Evolutionary conservation across 2,329 filamentous ascomycete genomes (phyloP).

Genomic region (Cercospora zeina): DNA sequence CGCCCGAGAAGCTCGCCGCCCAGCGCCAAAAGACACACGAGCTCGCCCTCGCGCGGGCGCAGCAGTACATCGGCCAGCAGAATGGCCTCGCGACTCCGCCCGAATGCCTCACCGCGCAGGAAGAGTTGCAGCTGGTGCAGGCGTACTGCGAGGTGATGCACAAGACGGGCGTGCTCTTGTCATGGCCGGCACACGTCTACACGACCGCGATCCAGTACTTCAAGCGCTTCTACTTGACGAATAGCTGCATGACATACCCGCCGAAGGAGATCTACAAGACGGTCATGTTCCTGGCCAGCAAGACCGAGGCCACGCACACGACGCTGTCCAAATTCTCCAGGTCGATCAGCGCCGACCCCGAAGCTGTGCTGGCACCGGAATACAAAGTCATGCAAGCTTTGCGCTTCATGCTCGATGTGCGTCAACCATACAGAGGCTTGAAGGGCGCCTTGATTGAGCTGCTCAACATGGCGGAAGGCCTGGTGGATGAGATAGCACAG

Average conservation of each 20-base stretch:
- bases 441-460: constrained; percentile 86
- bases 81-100: constrained; percentile 40
- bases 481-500: constrained; percentile 45
- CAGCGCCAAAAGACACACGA: constrained; percentile 77
- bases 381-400: constrained; percentile 90
- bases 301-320: constrained; percentile 83
- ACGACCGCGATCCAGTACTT: constrained; percentile 86
- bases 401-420: constrained; percentile 89
- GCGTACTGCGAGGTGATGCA: constrained; percentile 65
- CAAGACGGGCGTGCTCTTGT: constrained; percentile 58
- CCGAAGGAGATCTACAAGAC: constrained; percentile 86
- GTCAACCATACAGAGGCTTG: constrained; percentile 83
- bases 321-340: constrained; percentile 61
- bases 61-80: constrained; percentile 48
- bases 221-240: constrained; percentile 91
- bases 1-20: constrained; percentile 66
- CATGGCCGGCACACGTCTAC: constrained; percentile 61
- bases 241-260: constrained; percentile 94
- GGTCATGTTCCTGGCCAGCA: constrained; percentile 87
- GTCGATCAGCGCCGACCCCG: constrained; percentile 63
- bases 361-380: constrained; percentile 84
- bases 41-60: constrained; percentile 69
- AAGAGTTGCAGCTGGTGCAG: constrained; percentile 78
- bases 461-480: constrained; percentile 63
- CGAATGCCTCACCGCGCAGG: constrained; percentile 77